Evolutionary conservation across 1,284 basidiomycete genomes (phyloP).

Genomic region (Tetrapyrgos nigripes): DNA sequence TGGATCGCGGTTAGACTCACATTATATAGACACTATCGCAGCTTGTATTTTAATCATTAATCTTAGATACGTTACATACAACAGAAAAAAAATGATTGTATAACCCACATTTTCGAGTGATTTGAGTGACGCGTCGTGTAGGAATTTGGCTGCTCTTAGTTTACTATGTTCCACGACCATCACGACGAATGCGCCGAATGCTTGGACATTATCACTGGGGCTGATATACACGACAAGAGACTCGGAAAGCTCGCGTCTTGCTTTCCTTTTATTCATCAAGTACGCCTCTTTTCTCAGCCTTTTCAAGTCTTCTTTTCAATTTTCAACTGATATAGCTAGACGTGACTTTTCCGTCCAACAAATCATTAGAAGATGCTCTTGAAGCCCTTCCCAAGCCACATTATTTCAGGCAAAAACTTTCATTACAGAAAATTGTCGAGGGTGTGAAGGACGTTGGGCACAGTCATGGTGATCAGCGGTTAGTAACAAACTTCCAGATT

Average conservation of each 20-base stretch:
- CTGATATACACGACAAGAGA: constrained; percentile 1
- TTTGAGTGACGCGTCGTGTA: too few relatives aligned
- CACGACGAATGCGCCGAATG: background rate
- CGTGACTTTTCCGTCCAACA: constrained; percentile 18
- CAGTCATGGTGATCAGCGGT: constrained; percentile 4
- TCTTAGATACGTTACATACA: background rate
- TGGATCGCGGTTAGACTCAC: background rate
- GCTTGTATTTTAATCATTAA: background rate
- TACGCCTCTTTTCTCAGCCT: constrained; percentile 3
- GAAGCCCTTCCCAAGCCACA: constrained; percentile 5
- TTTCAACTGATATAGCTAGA: constrained; percentile 14
- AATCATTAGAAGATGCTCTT: constrained; percentile 5
- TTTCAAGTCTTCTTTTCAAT: background rate
- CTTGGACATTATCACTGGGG: constrained; percentile 6
- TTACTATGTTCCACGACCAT: too few relatives aligned
- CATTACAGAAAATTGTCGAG: constrained; percentile 1
- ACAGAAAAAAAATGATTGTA: background rate
- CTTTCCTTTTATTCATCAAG: constrained; percentile 17
- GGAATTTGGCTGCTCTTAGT: too few relatives aligned
- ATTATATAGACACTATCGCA: background rate
- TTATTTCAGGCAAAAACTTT: constrained; percentile 10
- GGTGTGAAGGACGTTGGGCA: background rate
- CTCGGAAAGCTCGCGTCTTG: background rate
- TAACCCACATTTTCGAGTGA: background rate
- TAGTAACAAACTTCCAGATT: background rate